A percentile compares a stretch with the other conserved stretches of the same genome.
Conservation (phyloP, 805 yeast species). For the Pichia nanzhaoensis region DNA sequence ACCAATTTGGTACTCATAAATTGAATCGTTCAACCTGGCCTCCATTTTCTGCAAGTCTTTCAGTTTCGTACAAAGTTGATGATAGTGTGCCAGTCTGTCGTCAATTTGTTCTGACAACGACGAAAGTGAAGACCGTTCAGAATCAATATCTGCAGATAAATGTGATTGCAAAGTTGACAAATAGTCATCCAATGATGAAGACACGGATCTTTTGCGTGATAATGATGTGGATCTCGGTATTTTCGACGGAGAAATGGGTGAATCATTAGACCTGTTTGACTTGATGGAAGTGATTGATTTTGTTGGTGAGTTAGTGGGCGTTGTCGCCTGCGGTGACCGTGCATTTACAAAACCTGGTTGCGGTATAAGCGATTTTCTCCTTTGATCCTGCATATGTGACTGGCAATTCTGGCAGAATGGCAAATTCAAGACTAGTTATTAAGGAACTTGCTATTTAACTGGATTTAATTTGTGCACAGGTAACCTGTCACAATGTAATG, state of each 20-base stretch:
- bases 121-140: conserved; percentile 1
- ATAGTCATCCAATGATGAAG: conserved; percentile 1
- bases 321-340: conserved; percentile 4
- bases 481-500: too few species aligned
- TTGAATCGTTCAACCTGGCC: not conserved
- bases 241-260: not conserved
- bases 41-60: conserved; percentile 2
- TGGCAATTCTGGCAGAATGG: too few species aligned
- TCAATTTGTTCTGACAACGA: not conserved
- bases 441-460: too few species aligned
- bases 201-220: conserved; percentile 1
- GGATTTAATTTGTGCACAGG: too few species aligned
- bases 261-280: not conserved
- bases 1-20: conserved; percentile 8
- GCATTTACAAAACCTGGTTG: conserved; percentile 2
- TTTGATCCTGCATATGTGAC: not conserved
- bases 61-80: not conserved
- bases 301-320: conserved; percentile 7
- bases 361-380: conserved; percentile 8
- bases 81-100: not conserved
- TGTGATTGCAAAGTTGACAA: conserved; percentile 4
- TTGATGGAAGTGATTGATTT: not conserved
- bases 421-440: too few species aligned
- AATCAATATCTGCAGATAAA: conserved; percentile 4
- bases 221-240: not conserved